phyloP scores from a whole-genome alignment of 495 filamentous ascomycete species.

The Neurospora sp. region DNA sequence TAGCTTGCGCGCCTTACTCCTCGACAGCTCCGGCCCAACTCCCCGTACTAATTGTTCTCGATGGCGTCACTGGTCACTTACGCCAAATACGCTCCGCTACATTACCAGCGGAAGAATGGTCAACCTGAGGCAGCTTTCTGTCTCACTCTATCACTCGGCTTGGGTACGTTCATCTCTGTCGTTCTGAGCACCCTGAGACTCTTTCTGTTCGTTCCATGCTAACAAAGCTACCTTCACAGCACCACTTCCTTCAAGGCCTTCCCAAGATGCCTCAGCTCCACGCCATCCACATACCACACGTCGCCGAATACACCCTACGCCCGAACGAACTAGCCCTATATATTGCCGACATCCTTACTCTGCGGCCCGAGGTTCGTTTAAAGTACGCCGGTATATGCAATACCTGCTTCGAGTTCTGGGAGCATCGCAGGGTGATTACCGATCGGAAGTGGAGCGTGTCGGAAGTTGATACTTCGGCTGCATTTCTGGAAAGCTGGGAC shows the following conservation, averaged over 20 bases:
- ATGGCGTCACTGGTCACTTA: constrained; percentile 71
- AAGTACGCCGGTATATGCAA: constrained; percentile 70
- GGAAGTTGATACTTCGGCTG: constrained; percentile 14
- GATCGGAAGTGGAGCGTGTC: constrained; percentile 16
- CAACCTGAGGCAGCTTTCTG: constrained; percentile 63
- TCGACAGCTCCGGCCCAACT: constrained; percentile 50
- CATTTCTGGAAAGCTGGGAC: constrained; percentile 32
- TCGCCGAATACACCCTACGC: constrained; percentile 52
- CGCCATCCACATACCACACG: constrained; percentile 68
- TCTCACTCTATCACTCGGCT: constrained; percentile 70
- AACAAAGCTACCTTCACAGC: constrained; percentile 41
- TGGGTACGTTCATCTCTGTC: constrained; percentile 55
- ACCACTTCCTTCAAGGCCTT: constrained; percentile 77
- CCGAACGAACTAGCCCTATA: constrained; percentile 71
- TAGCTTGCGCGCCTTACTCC: constrained; percentile 67
- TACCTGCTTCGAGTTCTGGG: constrained; percentile 87
- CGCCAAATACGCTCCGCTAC: constrained; percentile 62
- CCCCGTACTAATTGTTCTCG: constrained; percentile 26
- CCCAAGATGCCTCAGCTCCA: constrained; percentile 66
- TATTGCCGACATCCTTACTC: constrained; percentile 73
- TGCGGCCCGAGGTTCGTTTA: constrained; percentile 76
- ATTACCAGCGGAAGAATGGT: constrained; percentile 78
- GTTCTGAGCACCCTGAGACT: constrained; percentile 5
- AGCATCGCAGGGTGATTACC: constrained; percentile 40
- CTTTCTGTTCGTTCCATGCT: constrained; percentile 1